Conservation (phyloP, 768 basidiomycete species). For the Tephrocybe rancida region DNA sequence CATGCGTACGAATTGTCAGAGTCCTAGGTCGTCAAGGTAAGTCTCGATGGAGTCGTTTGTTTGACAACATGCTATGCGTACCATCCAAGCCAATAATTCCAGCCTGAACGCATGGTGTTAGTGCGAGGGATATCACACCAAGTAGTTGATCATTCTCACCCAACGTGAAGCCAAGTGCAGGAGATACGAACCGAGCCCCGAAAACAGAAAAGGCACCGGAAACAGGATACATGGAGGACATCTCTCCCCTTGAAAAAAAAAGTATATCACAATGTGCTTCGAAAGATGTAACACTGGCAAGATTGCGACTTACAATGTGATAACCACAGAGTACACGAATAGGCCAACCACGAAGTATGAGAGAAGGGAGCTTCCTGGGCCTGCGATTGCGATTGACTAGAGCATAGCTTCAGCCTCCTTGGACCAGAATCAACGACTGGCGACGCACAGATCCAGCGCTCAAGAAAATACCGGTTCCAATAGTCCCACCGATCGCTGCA, state of each 20-base stretch:
- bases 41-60: neutral
- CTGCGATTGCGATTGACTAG: conserved; percentile 56
- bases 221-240: conserved; percentile 66
- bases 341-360: conserved; percentile 62
- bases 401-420: neutral
- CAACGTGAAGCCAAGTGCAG: conserved; percentile 60
- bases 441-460: conserved; percentile 53
- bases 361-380: conserved; percentile 62
- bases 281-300: neutral
- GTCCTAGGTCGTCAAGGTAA: conserved; percentile 17
- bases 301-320: conserved; percentile 46
- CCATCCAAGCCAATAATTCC: conserved; percentile 62
- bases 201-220: conserved; percentile 64
- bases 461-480: conserved; percentile 64
- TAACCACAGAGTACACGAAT: conserved; percentile 64
- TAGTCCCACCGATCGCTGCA: conserved; percentile 56
- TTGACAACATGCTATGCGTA: conserved; percentile 29
- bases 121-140: neutral
- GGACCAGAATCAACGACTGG: neutral
- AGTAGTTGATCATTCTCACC: conserved; percentile 30
- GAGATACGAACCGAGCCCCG: conserved; percentile 59
- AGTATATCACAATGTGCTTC: neutral
- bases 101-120: conserved; percentile 32
- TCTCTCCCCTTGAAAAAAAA: conserved; percentile 49
- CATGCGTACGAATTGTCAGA: conserved; percentile 26